Conservation (phyloP, 1,284 basidiomycete species). For the Trametes polyzona region DNA sequence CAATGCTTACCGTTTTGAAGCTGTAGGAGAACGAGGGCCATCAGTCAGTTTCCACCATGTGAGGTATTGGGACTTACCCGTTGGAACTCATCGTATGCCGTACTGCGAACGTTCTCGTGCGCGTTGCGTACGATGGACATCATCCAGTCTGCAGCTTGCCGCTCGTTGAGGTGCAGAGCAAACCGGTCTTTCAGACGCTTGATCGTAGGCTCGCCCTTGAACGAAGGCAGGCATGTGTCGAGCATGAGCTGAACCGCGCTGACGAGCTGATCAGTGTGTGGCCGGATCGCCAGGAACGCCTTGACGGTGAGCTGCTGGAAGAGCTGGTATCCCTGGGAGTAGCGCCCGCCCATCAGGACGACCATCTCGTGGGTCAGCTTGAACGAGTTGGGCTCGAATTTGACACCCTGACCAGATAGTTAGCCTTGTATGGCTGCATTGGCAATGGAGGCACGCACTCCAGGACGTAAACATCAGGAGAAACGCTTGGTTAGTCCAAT, state of each 20-base stretch:
- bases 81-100: slow-evolving; percentile 93
- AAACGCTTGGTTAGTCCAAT: slow-evolving; percentile 29
- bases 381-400: slow-evolving; percentile 97
- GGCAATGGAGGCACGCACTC: slow-evolving; percentile 30
- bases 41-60: not conserved
- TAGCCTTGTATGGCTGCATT: not conserved
- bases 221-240: slow-evolving; percentile 92
- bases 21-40: slow-evolving; percentile 32
- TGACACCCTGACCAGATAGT: slow-evolving; percentile 73
- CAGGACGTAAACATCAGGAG: slow-evolving; percentile 43
- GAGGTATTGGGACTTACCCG: slow-evolving; percentile 51
- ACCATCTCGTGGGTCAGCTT: slow-evolving; percentile 99
- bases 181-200: slow-evolving; percentile 88
- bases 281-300: slow-evolving; percentile 93
- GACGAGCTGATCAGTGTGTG: slow-evolving; percentile 89
- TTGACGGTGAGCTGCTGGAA: slow-evolving; percentile 96
- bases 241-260: slow-evolving; percentile 93
- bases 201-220: slow-evolving; percentile 95
- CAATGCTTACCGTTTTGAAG: slow-evolving; percentile 54
- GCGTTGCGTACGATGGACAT: slow-evolving; percentile 89
- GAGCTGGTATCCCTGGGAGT: slow-evolving; percentile 91
- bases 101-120: slow-evolving; percentile 91
- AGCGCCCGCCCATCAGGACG: slow-evolving; percentile 92
- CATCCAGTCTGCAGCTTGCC: slow-evolving; percentile 94
- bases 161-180: slow-evolving; percentile 80